Base-by-base conservation (phyloP, 495 filamentous ascomycete species). In the Aspergillus affinis region DNA sequence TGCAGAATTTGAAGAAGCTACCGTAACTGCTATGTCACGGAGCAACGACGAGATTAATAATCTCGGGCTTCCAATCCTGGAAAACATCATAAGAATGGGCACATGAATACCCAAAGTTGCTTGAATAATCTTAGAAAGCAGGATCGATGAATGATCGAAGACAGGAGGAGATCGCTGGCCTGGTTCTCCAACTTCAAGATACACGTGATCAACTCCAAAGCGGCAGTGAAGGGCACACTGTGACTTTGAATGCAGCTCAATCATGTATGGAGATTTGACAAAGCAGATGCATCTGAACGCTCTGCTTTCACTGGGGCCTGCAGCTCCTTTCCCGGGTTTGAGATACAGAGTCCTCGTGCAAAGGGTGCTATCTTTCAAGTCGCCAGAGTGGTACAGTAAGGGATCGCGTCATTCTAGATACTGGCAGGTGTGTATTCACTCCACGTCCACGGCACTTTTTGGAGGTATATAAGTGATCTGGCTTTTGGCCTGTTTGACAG, bases 211-310 rank as follows among this genome's bases (percentile, higher is more conserved):
- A 23, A 7, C 57, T 72, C 48, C 61, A 67, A 50, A 19, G 48
- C 18, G 54, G 60, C 21, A 49, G 3, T 29, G 44, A 19, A 48
- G 67, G 71, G 5, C n/a, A n/a, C n/a, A n/a, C n/a, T 72, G 69
- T 54, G 0, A 45, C 23, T 70, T 65, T 59, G 66, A 68, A 44
- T 74, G 69, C 45, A 60, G 65, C 48, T 70, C 68, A 61, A 69
- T 74, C 17, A 68, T 71, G 61, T 66, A 61, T 49, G 69, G 72
- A 15, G 63, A 66, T 58, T 61, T 72, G n/a, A 63, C 63, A 36
- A 60, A 65, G 26, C 53, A 67, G 4, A 65, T 70, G 61, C 61
- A 60, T 32, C 68, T 63, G 53, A 66, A 49, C 20, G 29, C 49
- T 56, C 58, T 74, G 19, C 60, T 71, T 65, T 67, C 57, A 2